Evolutionary conservation across 179 eudicot genomes (phyloP).

Genomic region (Vitellaria paradoxa): DNA sequence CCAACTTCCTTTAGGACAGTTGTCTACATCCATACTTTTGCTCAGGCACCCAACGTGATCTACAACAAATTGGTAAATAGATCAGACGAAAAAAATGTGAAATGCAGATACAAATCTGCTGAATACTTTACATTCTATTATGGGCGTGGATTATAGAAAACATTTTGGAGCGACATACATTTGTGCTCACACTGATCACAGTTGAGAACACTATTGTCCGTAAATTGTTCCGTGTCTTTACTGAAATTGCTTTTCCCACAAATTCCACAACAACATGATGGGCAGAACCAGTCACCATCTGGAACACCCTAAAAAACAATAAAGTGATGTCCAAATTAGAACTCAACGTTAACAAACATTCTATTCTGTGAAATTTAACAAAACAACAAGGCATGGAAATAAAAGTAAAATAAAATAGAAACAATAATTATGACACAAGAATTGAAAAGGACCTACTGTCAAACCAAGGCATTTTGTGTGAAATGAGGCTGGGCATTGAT

Average conservation of each 20-base stretch:
- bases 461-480: conserved; percentile 73
- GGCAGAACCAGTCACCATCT: conserved; percentile 94
- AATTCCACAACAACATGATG: conserved; percentile 82
- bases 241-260: conserved; percentile 49
- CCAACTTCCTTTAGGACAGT: conserved; percentile 48
- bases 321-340: conserved; percentile 11
- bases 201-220: conserved; percentile 33
- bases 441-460: conserved; percentile 41
- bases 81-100: conserved; percentile 1
- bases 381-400: neutral
- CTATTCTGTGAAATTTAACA: conserved; percentile 1
- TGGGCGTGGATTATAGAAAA: neutral
- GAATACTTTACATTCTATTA: neutral
- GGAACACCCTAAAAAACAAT: conserved; percentile 58
- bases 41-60: conserved; percentile 75
- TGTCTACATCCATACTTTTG: conserved; percentile 18
- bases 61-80: conserved; percentile 29
- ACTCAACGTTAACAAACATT: conserved; percentile 6
- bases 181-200: conserved; percentile 80
- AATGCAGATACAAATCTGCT: neutral
- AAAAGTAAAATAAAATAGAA: neutral
- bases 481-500: conserved; percentile 88
- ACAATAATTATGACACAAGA: neutral
- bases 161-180: conserved; percentile 47
- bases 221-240: conserved; percentile 22